Evolutionary conservation across 805 yeast genomes (phyloP), one percentile per base, ranked within the genome.

Genomic region (Hanseniaspora thailandica): DNA sequence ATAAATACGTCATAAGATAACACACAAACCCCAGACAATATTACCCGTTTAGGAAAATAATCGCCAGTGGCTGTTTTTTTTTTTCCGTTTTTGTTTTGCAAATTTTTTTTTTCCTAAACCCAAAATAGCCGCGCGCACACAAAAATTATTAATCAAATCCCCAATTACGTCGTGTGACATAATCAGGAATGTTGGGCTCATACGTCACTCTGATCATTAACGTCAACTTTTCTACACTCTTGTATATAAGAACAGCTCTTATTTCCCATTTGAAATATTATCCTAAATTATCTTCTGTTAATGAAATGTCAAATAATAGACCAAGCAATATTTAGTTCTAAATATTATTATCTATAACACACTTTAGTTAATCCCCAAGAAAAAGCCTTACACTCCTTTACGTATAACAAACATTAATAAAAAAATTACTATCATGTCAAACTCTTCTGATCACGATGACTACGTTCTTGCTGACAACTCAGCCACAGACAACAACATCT

Each of bases 401-500:
- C 41, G 41, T 38, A 38, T 22, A 38, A 38, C 7, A 30, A 30
- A 10, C n/a, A n/a, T 33, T 13, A 4, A 31, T n/a, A 31, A 17
- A 19, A 35, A 36, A 9, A 19, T 19, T 9, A 36, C 12, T 22
- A 38, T 5, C 10, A 43, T 43, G 46, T 43, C 46, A 17, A 17
- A n/a, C 26, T 43, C 26, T 13, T 38, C 36, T 20, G 46, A 43
- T 43, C 28, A 43, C n/a, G 46, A 43, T 30, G 46, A 43, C 19
- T 43, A 43, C 46, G n/a, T 43, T 28, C 5, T 43, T 8, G 35
- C 46, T 28, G 46, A 43, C 15, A 43, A 43, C 35, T 43, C 46
- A n/a, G 46, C 46, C 25, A 43, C 46, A 15, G 40, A 33, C 13
- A 17, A n/a, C 15, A 23, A 6, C 20, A 34, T 48, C 17, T 19